These are phyloP conservation scores for Acacia confusa DNA, from an alignment of 306 rosid genomes.

Conservation along the genomic window DNA sequence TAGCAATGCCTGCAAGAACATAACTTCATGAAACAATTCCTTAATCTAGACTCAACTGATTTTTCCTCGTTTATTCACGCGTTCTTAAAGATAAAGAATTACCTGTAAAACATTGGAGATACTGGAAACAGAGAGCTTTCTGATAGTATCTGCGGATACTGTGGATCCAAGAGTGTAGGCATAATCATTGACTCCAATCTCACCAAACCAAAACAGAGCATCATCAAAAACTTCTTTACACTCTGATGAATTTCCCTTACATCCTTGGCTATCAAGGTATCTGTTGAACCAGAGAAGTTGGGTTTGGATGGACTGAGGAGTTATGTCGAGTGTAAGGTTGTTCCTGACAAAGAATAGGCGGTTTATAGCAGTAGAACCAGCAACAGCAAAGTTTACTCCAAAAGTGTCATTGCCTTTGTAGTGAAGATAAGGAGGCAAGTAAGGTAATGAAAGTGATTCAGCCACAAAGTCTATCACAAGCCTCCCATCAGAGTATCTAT, in stretches of 20 bases:
- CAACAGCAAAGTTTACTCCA: constrained; percentile 92
- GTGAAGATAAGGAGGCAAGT: constrained; percentile 60
- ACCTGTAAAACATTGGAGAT: constrained; percentile 62
- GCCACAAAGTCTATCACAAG: constrained; percentile 80
- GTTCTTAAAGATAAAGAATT: neutral
- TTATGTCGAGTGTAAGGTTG: constrained; percentile 65
- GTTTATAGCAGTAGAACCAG: constrained; percentile 84
- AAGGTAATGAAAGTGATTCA: constrained; percentile 64
- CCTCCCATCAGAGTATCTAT: constrained; percentile 88
- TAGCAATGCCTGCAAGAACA: constrained; percentile 56
- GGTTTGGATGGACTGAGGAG: constrained; percentile 75
- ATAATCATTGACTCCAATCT: constrained; percentile 92
- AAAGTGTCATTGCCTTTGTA: constrained; percentile 35
- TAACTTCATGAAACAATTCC: neutral
- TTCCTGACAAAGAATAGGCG: constrained; percentile 71
- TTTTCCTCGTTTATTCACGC: neutral
- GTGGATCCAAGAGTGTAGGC: constrained; percentile 83
- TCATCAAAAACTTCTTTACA: constrained; percentile 55
- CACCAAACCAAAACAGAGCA: constrained; percentile 90
- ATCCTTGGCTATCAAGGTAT: constrained; percentile 53
- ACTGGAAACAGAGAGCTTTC: constrained; percentile 54
- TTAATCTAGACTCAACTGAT: neutral
- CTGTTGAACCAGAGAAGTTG: constrained; percentile 80
- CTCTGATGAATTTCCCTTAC: constrained; percentile 31
- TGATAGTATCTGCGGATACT: constrained; percentile 49